phyloP scores from a whole-genome alignment of 192 early-diverging fungal species.

The Gamsiella multidivaricata region DNA sequence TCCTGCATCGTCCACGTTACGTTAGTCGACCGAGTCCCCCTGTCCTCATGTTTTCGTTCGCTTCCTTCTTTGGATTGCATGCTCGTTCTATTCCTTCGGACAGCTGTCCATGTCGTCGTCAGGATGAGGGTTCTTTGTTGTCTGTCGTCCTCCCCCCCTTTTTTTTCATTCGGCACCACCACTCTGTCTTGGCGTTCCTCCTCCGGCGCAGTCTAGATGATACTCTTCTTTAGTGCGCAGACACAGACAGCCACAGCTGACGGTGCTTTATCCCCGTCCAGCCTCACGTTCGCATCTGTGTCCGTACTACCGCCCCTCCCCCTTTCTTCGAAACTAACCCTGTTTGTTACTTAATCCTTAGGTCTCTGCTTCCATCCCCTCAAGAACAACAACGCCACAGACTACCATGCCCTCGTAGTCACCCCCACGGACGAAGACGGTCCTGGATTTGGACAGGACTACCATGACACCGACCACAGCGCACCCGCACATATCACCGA shows the following conservation, averaged over 20 bases:
- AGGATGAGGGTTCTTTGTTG: too few species aligned
- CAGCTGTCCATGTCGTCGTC: neutral
- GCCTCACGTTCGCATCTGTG: neutral
- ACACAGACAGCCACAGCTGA: too few species aligned
- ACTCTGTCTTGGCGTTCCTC: too few species aligned
- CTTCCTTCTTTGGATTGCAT: neutral
- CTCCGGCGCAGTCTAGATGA: too few species aligned
- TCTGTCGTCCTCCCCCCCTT: too few species aligned
- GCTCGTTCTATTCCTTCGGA: neutral
- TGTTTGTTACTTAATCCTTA: constrained; percentile 1
- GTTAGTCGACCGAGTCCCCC: too few species aligned
- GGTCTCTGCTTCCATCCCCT: constrained; percentile 31
- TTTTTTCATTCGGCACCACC: too few species aligned
- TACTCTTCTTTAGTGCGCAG: too few species aligned
- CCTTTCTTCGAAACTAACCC: neutral
- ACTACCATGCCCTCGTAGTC: constrained; percentile 31
- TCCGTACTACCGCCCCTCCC: neutral
- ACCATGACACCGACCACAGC: neutral
- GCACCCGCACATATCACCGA: constrained; percentile 5
- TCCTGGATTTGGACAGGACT: constrained; percentile 18
- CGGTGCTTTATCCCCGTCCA: too few species aligned
- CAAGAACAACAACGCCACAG: constrained; percentile 9
- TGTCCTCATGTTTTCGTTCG: neutral
- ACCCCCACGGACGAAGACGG: constrained; percentile 39
- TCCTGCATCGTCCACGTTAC: too few species aligned